Percentiles rank a stretch among this genome's conserved stretches.
phyloP scores from a whole-genome alignment of 1,139 yeast genomes.

The Candida sanyaensis region DNA sequence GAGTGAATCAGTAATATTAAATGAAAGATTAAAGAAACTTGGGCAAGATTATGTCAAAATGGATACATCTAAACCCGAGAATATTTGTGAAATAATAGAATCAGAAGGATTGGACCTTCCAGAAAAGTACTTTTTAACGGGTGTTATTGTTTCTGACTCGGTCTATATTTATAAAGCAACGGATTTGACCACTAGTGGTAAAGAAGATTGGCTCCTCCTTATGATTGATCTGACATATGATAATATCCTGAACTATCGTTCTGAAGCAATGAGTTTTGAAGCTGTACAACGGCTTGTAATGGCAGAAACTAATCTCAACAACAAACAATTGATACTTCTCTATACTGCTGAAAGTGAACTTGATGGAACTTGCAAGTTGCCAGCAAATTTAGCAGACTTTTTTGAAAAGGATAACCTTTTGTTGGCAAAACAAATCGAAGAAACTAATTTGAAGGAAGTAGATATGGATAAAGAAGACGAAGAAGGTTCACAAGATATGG shows the following conservation, averaged over 20 bases:
- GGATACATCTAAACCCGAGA: slow-evolving; percentile 25
- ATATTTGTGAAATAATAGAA: slow-evolving; percentile 18
- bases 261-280: slow-evolving; percentile 23
- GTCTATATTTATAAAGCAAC: slow-evolving; percentile 28
- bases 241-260: slow-evolving; percentile 18
- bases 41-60: slow-evolving; percentile 20
- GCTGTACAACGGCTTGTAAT: slow-evolving; percentile 18
- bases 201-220: slow-evolving; percentile 22
- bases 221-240: slow-evolving; percentile 10
- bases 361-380: slow-evolving; percentile 11
- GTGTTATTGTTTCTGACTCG: slow-evolving; percentile 30
- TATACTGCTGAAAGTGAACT: slow-evolving; percentile 19
- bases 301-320: slow-evolving; percentile 17
- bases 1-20: slow-evolving; percentile 18
- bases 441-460: slow-evolving; percentile 2
- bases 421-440: slow-evolving; percentile 6
- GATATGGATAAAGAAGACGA: not conserved
- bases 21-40: slow-evolving; percentile 18
- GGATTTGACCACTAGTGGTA: not conserved
- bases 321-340: slow-evolving; percentile 20
- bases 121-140: slow-evolving; percentile 25
- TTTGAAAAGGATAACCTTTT: slow-evolving; percentile 21
- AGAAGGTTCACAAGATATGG: not conserved
- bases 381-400: slow-evolving; percentile 17
- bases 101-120: slow-evolving; percentile 17